Evolutionary conservation across 2,329 filamentous ascomycete genomes (phyloP).

Genomic region (Pyrenochaeta sp.): DNA sequence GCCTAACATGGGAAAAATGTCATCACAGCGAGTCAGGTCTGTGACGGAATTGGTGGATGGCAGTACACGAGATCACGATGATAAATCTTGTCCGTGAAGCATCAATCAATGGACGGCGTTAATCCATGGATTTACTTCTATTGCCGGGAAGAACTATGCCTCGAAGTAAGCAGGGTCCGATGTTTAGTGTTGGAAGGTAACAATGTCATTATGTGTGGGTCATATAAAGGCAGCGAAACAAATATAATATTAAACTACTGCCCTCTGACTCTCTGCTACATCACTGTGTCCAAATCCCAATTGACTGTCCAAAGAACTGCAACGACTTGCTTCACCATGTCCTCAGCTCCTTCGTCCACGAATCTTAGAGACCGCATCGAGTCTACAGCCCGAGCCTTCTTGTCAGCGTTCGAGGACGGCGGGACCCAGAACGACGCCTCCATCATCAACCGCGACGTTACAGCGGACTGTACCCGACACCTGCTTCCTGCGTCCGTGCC

Average conservation of each 20-base stretch:
- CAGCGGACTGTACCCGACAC: constrained; percentile 5
- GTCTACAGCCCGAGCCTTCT: constrained; percentile 4
- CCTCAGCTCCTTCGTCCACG: neutral
- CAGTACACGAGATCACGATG: neutral
- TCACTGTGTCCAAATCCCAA: too few relatives aligned
- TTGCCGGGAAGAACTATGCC: neutral
- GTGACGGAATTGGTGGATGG: neutral
- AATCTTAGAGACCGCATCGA: constrained; percentile 3
- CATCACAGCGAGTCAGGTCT: neutral
- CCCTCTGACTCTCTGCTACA: too few relatives aligned
- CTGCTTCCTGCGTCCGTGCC: constrained; percentile 4
- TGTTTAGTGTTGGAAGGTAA: neutral
- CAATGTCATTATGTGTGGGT: too few relatives aligned
- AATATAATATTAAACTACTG: too few relatives aligned
- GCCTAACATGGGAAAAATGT: too few relatives aligned
- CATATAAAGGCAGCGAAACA: too few relatives aligned
- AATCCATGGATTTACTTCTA: neutral
- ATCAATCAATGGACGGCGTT: neutral
- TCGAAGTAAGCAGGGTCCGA: neutral
- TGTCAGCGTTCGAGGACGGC: constrained; percentile 7
- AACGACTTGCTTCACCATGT: neutral
- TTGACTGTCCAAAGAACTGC: too few relatives aligned
- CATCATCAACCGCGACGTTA: constrained; percentile 11
- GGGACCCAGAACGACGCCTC: constrained; percentile 1
- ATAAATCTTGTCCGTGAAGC: too few relatives aligned